Evolutionary conservation across 208 protist genomes (phyloP), one percentile per base, ranked within the genome.

Genomic region (Balamuthia mandrillaris): DNA sequence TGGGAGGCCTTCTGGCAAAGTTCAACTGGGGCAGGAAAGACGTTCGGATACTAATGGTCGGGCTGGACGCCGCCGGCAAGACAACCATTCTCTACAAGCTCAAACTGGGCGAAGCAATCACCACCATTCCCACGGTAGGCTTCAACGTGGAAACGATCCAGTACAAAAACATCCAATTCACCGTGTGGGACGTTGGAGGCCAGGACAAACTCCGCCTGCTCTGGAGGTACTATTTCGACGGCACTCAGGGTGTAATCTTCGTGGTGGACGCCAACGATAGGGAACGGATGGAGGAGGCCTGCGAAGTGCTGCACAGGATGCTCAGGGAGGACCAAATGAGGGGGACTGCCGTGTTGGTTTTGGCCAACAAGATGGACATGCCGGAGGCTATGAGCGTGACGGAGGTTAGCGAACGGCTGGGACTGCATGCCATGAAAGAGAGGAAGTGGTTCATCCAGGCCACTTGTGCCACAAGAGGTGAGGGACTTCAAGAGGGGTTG

Each of bases 21-120:
- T 75, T 45, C 10, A 75, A 75, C 18, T 52, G 47, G 66, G 66
- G 66, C 66, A 75, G 54, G 24, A 75, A 75, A 27, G 42, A 39
- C 24, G 66, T 75, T 29, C 66, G 66, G 5, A 16, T 75, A 2
- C 66, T 75, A 21, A 75, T 75, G 66, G 42, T 75, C 9, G 90
- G 90, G n/a, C 74, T 82, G 5, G 97, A 98, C 54, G 63, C 82
- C 1, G 33, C 97, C 98, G 98, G 98, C 52, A 99, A 99, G 90
- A 99, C 98, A 35, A 98, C 96, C n/a, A 94, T 99, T 65, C 89
- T 99, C 3, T 98, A 99, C 91, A 97, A 94, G 77, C 86, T 95
- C 27, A 95, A 94, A 82, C 83, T 95, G 3, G 92, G 90, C 39
- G 88, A 94, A 75, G 66, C 92, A 51, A 89, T 96, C 27, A 92